Percentiles rank a stretch among this genome's conserved stretches.
These are phyloP conservation scores for Cetradonia linearis DNA, from an alignment of 495 filamentous ascomycete genomes.

Conservation along the genomic window DNA sequence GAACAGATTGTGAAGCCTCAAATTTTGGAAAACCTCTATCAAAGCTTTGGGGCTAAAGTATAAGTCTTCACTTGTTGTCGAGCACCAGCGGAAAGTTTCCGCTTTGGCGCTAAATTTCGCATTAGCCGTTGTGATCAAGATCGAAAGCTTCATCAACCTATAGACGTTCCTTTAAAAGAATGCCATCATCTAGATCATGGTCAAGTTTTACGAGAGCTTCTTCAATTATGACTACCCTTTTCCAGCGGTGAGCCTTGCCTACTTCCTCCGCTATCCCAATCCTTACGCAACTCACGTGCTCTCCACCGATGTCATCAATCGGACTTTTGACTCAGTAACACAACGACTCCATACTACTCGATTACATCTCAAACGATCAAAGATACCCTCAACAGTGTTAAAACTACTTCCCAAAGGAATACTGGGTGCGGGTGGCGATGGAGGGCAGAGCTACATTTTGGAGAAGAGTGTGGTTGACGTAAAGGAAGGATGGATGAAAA, in stretches of 20 bases:
- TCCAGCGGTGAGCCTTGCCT: conserved; percentile 86
- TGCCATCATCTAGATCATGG: conserved; percentile 37
- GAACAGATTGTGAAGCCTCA: background rate
- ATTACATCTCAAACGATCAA: conserved; percentile 87
- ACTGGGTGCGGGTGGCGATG: conserved; percentile 50
- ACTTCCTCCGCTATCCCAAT: conserved; percentile 98
- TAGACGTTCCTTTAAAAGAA: background rate
- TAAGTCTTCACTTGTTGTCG: background rate
- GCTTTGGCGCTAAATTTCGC: conserved; percentile 6
- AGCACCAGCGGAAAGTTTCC: conserved; percentile 3
- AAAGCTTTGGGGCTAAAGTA: background rate
- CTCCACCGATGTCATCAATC: conserved; percentile 88
- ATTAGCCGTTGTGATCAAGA: background rate
- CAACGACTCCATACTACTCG: conserved; percentile 79
- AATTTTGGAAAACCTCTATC: background rate
- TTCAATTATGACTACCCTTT: conserved; percentile 89
- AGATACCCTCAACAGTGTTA: conserved; percentile 70
- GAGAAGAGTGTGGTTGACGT: conserved; percentile 86
- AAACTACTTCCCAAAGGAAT: conserved; percentile 75
- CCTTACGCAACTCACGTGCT: conserved; percentile 92
- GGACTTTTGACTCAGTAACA: conserved; percentile 66
- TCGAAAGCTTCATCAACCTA: background rate
- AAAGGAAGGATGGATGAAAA: conserved; percentile 78
- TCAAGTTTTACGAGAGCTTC: conserved; percentile 80
- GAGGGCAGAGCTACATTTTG: conserved; percentile 73